Evolutionary conservation across 345 rosid species (phyloP), one percentile per base, ranked within the genome.

Genomic region (Cardamine resedifolia): DNA sequence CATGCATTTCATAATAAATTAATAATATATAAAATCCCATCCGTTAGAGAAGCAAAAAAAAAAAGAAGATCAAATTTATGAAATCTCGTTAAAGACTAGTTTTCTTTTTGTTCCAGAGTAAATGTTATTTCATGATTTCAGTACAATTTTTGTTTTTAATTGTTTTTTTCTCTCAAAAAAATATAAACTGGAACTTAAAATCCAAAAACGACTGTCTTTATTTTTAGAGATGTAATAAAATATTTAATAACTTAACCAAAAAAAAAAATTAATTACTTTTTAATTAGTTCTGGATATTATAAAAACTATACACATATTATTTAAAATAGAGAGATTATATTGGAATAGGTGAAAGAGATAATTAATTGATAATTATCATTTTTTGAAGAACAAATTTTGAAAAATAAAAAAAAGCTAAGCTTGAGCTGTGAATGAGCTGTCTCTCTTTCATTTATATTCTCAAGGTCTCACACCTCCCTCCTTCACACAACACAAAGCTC

Each of bases 391-490:
- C n/a, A 30, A 20, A 43, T 11, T n/a, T 38, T 55, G 7, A 6
- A 44, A 20, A 1, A 2, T 11, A 64, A 31, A 48, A 36, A 23
- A 63, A 52, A 63, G 26, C 21, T 10, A 53, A 11, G 57, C 53
- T 51, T 85, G 88, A 90, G 96, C 95, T 90, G 95, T 90, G 91
- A 66, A 82, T 78, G 86, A 88, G 98, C 90, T 90, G 95, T 84
- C 89, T 52, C 49, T 73, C 64, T 55, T 51, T 65, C 68, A 21
- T 58, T 69, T 77, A 83, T 64, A 72, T 72, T 31, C 55, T 18
- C 23, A 10, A n/a, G 9, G 47, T 43, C 44, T 24, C 58, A 49
- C 5, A 60, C n/a, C 64, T 31, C 28, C n/a, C 57, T 47, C 8
- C 26, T 72, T n/a, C 36, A 61, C 34, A 51, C 11, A 82, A 64